Percentiles rank a stretch among this genome's conserved stretches.
phyloP scores from a whole-genome alignment of 495 filamentous ascomycete species.

The Sphaerosporella brunnea region DNA sequence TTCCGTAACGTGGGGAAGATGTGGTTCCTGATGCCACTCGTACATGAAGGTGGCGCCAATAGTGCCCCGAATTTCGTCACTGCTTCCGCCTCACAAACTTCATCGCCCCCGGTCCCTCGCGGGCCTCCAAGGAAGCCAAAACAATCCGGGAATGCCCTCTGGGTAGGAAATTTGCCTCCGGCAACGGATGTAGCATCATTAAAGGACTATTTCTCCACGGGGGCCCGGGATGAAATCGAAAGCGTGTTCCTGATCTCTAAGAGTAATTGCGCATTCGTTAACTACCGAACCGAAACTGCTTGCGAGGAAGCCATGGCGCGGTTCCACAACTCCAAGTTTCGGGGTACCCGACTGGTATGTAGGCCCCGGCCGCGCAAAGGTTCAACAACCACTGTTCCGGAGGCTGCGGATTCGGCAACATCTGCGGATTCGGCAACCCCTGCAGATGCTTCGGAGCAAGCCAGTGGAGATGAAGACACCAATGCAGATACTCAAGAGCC shows the following conservation, averaged over 20 bases:
- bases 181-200: constrained; percentile 60
- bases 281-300: constrained; percentile 67
- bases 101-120: constrained; percentile 39
- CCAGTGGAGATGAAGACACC: constrained; percentile 17
- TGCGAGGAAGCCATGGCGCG: constrained; percentile 62
- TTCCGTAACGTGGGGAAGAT: too few relatives aligned
- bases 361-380: constrained; percentile 42
- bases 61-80: constrained; percentile 4
- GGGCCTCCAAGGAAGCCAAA: constrained; percentile 87
- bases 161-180: constrained; percentile 88
- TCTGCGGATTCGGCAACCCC: constrained; percentile 13
- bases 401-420: constrained; percentile 12
- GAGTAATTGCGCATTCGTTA: constrained; percentile 95
- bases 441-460: constrained; percentile 10
- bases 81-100: background rate
- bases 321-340: constrained; percentile 83
- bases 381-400: constrained; percentile 12
- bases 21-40: too few relatives aligned
- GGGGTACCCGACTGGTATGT: constrained; percentile 81
- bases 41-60: background rate
- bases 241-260: constrained; percentile 92
- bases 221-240: constrained; percentile 59
- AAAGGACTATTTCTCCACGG: constrained; percentile 78
- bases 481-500: constrained; percentile 9
- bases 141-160: constrained; percentile 84